These are phyloP conservation scores for Trapa incisa DNA, from an alignment of 345 rosid genomes.

Conservation along the genomic window DNA sequence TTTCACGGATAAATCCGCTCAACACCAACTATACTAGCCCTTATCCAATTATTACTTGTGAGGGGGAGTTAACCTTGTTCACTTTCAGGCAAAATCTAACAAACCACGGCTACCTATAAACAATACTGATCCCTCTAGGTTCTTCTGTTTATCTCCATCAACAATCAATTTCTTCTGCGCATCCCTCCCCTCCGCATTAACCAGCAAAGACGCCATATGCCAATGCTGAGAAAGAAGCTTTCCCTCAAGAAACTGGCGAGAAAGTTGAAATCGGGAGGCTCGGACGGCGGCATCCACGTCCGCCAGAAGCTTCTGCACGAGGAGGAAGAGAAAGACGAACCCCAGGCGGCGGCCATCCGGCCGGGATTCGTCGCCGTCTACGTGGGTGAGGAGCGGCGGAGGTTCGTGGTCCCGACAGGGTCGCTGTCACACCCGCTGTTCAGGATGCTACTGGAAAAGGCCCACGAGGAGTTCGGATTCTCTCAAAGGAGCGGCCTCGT, in stretches of 20 bases:
- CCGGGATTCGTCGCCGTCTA: conserved; percentile 62
- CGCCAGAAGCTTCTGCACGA: conserved; percentile 34
- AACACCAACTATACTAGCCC: too few relatives aligned
- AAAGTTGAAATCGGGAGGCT: conserved; percentile 44
- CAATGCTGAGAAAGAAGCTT: conserved; percentile 43
- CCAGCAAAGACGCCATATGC: too few relatives aligned
- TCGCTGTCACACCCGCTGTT: conserved; percentile 65
- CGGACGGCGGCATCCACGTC: conserved; percentile 4
- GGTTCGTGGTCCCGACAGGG: conserved; percentile 63
- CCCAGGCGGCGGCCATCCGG: conserved; percentile 18
- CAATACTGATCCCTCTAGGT: too few relatives aligned
- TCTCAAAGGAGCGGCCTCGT: conserved; percentile 43
- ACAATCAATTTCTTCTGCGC: too few relatives aligned
- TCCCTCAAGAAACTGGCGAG: conserved; percentile 71
- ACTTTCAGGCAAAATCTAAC: too few relatives aligned
- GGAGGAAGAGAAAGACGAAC: conserved; percentile 11
- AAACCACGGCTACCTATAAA: too few relatives aligned
- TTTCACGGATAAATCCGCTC: too few relatives aligned
- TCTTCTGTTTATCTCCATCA: too few relatives aligned
- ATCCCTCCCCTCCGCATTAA: too few relatives aligned
- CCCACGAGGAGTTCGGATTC: conserved; percentile 49
- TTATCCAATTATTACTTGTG: too few relatives aligned
- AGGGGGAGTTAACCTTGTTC: too few relatives aligned
- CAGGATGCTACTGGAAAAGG: conserved; percentile 71
- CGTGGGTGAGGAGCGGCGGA: conserved; percentile 60